Evolutionary conservation across 371 early-diverging fungal species (phyloP), one percentile per base, ranked within the genome.

Genomic region (Mortierella sp.): DNA sequence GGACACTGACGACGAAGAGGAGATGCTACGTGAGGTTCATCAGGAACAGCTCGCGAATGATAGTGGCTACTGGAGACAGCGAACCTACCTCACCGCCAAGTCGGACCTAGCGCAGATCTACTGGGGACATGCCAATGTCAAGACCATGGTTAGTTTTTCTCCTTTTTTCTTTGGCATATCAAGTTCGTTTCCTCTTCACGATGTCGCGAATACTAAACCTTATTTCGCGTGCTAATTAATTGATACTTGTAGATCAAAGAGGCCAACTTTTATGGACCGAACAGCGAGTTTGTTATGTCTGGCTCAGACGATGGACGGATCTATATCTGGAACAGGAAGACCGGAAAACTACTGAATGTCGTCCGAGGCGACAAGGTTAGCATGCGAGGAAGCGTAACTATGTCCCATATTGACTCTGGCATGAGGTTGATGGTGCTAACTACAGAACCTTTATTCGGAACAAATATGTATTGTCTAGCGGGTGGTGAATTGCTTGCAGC

Each of bases 291-390:
- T 74, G 88, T 97, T 45, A 91, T 94, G 52, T 95, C 95, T 3
- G 97, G 97, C 0, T 94, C 94, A 2, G 97, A 97, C 78, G 96
- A 95, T 79, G 96, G 97, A 3, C 89, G 91, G 38, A 77, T 94
- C 10, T 95, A 94, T 80, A 86, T 96, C 72, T 97, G 96, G 96
- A 92, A 94, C 80, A 94, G 94, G 80, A 79, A 84, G 65, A 91
- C 94, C 1, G 89, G 90, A 75, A 88, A 89, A 34, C 82, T 96
- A 14, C 85, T 95, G 5, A 94, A 95, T 74, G 89, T 95, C 60
- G 75, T 96, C 45, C 84, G 89, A 52, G 96, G 92, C 31, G 95
- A 97, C 78, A 80, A 77, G 80, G 76, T 86, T 82, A 71, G 81
- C 76, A 13, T 92, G 92, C 34, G 16, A 34, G 2, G 8, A 16